These are phyloP conservation scores for Pythium rhizo-oryzae DNA, from an alignment of 352 stramenopile species.

Conservation along the genomic window DNA sequence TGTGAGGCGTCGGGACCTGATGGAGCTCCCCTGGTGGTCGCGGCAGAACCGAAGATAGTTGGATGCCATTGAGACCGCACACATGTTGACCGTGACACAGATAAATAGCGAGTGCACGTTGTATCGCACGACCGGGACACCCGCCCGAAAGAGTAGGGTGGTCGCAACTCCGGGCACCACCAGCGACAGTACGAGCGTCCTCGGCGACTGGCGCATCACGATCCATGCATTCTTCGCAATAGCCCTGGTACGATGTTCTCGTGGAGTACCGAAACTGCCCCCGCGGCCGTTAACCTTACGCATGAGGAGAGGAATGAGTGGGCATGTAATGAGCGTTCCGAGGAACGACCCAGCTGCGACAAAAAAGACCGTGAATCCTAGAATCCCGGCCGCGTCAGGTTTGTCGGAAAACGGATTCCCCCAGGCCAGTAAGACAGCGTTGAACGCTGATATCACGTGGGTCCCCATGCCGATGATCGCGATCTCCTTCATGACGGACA, in stretches of 20 bases:
- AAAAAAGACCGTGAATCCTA: not conserved
- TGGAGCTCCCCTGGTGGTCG: no score
- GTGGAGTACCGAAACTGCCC: not conserved
- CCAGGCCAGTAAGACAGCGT: not conserved
- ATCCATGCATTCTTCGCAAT: not conserved
- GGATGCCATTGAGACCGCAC: not conserved
- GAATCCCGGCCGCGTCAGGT: not conserved
- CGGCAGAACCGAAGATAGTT: not conserved
- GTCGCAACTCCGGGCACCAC: not conserved
- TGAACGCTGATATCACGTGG: not conserved
- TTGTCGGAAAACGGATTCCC: not conserved
- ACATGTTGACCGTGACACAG: not conserved
- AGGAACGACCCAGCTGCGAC: not conserved
- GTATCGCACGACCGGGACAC: slow-evolving; percentile 6
- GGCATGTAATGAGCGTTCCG: not conserved
- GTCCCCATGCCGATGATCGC: not conserved
- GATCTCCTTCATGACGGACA: slow-evolving; percentile 9
- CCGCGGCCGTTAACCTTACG: not conserved
- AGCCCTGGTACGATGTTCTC: not conserved
- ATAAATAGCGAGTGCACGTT: slow-evolving; percentile 14
- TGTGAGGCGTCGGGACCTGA: no score
- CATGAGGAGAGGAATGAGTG: not conserved
- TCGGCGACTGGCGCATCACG: not conserved
- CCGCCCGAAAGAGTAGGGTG: not conserved
- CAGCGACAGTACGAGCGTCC: not conserved